phyloP scores from a whole-genome alignment of 2,329 filamentous ascomycete genomes.

The Colletotrichum sp. region DNA sequence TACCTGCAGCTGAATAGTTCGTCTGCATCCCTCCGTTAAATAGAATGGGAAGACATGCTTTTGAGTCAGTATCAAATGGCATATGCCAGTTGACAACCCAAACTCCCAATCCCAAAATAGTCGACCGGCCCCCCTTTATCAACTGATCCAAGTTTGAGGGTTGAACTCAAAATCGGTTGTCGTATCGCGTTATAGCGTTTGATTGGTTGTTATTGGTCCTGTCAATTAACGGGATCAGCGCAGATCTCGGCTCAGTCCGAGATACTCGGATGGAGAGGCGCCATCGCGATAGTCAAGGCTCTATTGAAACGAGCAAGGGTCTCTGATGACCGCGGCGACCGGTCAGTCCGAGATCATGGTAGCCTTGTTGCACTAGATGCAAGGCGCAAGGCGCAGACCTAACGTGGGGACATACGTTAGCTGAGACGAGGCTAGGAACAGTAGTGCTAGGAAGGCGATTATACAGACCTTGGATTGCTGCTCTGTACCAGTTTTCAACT shows the following conservation, averaged over 20 bases:
- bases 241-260: background rate
- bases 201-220: background rate
- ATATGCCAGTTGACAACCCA: background rate
- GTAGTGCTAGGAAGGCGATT: background rate
- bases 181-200: background rate
- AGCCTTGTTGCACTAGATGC: background rate
- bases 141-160: background rate
- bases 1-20: background rate
- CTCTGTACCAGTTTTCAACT: background rate
- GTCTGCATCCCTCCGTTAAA: background rate
- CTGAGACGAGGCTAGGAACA: background rate
- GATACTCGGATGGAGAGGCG: background rate
- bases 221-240: background rate
- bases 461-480: no score
- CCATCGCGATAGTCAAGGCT: background rate
- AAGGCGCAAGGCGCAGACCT: no score
- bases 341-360: background rate
- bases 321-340: background rate
- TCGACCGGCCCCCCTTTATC: background rate
- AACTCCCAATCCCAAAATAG: no score
- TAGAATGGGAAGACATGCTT: accelerated
- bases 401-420: no score
- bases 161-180: background rate
- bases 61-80: background rate
- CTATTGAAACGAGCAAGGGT: background rate